phyloP scores from a whole-genome alignment of 2,329 filamentous ascomycete genomes.

The Colletotrichum ledebouriae region DNA sequence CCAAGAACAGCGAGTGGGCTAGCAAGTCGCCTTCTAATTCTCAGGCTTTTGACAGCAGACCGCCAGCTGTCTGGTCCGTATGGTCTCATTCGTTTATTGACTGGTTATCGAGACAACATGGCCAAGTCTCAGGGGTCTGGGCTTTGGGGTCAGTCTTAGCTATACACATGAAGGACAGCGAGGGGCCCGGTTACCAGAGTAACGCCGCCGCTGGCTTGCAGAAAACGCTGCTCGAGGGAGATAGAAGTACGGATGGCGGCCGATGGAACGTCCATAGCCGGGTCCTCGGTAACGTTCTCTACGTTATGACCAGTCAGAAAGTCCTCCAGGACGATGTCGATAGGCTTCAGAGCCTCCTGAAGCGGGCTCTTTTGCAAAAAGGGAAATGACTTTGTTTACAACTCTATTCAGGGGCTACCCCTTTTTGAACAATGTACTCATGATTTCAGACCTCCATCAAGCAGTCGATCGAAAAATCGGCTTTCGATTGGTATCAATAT shows the following conservation, averaged over 20 bases:
- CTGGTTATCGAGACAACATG: conserved; percentile 66
- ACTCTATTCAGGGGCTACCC: too few relatives aligned
- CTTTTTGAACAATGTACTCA: too few relatives aligned
- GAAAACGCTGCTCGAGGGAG: conserved; percentile 37
- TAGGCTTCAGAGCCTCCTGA: conserved; percentile 51
- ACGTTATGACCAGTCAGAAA: conserved; percentile 69
- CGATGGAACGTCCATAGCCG: conserved; percentile 66
- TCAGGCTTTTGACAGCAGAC: neutral
- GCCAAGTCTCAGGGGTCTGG: conserved; percentile 74
- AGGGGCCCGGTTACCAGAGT: conserved; percentile 62
- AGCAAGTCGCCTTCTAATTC: neutral
- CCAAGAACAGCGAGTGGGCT: conserved; percentile 60
- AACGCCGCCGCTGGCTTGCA: conserved; percentile 60
- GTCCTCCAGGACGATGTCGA: conserved; percentile 45
- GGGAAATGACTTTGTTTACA: too few relatives aligned
- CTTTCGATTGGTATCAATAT: too few relatives aligned
- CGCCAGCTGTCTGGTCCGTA: conserved; percentile 70
- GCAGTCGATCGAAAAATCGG: too few relatives aligned
- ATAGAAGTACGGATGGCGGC: neutral
- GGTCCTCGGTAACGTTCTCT: conserved; percentile 70
- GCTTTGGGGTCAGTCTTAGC: conserved; percentile 82
- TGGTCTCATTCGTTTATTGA: conserved; percentile 75
- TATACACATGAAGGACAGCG: conserved; percentile 64
- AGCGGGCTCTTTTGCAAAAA: too few relatives aligned
- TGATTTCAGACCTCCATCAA: too few relatives aligned